Base-by-base conservation (phyloP, 176 grass and related monocot genomes). In the Aegilops speltoides region DNA sequence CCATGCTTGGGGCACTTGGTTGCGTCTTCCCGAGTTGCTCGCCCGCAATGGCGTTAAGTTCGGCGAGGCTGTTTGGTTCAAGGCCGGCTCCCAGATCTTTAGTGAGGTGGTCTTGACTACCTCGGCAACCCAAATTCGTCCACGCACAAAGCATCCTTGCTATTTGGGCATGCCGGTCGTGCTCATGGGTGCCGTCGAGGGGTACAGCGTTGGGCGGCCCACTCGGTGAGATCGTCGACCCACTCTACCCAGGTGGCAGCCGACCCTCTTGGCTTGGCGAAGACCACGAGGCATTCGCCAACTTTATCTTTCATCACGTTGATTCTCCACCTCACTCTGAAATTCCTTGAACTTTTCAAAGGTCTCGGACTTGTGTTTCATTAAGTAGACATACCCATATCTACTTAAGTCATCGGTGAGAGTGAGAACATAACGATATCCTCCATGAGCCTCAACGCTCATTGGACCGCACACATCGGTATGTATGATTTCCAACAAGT, bases 91-190 rank as follows among this genome's bases (percentile, higher is more conserved):
- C 11, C 69, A 73, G 5, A 73, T 73, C 22, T 73, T 73, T 38
- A 73, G 69, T 73, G 69, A 73, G 11, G 69, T 24, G 69, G 69
- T n/a, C 69, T 73, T 1, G 37, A 73, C 69, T 73, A 73, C 11
- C 69, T 73, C 1, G 69, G 69, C 36, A 73, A 73, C 22, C 69
- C 7, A 73, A 37, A 11, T 37, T 73, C 0, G 69, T 73, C 0
- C 69, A 73, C 5, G 69, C 69, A 1, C 69, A 73, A 25, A 73
- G 69, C 69, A 73, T 73, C 11, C 69, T 69, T 0, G 19, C 67
- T 68, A 68, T 68, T 19, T 68, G 66, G 66, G 66, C 66, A 17
- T 70, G 67, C 22, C 68, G 41, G 68, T 72, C 5, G 68, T 72
- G 22, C 68, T 72, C 68, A 72, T 72, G 68, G 68, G 68, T 7